Conservation (phyloP, 2,329 filamentous ascomycete genomes). For the Aspergillus uvarum region DNA sequence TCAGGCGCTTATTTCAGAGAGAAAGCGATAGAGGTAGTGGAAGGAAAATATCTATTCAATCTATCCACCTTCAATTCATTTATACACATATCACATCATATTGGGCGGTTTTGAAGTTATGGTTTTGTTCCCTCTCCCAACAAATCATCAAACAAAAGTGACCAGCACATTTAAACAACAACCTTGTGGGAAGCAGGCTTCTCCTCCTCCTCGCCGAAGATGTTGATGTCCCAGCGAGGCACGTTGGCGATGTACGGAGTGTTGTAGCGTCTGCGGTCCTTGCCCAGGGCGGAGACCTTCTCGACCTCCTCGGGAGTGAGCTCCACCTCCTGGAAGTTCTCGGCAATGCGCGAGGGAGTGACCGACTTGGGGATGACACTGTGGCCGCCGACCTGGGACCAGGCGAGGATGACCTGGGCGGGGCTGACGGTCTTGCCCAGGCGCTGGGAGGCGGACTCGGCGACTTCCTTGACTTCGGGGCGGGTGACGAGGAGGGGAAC, state of each 20-base stretch:
- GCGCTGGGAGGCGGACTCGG: slow-evolving; percentile 53
- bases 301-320: slow-evolving; percentile 40
- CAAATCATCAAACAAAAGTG: neutral
- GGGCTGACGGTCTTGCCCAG: slow-evolving; percentile 35
- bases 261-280: slow-evolving; percentile 39
- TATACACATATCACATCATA: neutral
- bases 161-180: slow-evolving; percentile 33
- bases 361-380: slow-evolving; percentile 47
- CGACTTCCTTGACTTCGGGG: slow-evolving; percentile 62
- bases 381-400: slow-evolving; percentile 42
- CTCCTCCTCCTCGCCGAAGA: slow-evolving; percentile 57
- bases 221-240: slow-evolving; percentile 58
- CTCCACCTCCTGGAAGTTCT: slow-evolving; percentile 46
- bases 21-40: too few relatives aligned
- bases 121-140: neutral
- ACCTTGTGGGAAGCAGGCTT: slow-evolving; percentile 52
- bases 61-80: neutral
- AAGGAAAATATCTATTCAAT: neutral
- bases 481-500: slow-evolving; percentile 65
- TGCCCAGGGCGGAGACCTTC: slow-evolving; percentile 35
- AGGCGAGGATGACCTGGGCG: slow-evolving; percentile 42
- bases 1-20: too few relatives aligned
- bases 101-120: neutral
- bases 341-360: slow-evolving; percentile 42
- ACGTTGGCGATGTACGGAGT: slow-evolving; percentile 41